These are phyloP conservation scores for Backusella tuberculispora DNA, from an alignment of 192 early-diverging fungal genomes.

Conservation along the genomic window DNA sequence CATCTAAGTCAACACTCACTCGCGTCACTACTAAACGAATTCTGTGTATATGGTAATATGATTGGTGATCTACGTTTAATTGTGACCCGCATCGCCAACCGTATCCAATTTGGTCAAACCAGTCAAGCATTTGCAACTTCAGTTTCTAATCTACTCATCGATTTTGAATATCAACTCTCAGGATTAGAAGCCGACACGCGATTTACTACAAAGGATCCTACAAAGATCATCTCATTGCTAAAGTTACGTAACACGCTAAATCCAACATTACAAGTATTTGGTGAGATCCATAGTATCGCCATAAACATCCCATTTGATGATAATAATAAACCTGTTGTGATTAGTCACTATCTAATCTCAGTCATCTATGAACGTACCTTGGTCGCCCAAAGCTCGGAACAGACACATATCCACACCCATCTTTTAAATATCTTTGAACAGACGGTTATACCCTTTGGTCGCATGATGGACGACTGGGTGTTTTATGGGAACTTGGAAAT, in stretches of 20 bases:
- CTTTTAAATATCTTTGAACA: slow-evolving; percentile 19
- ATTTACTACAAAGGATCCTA: slow-evolving; percentile 9
- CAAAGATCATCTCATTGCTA: slow-evolving; percentile 35
- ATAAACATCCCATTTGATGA: slow-evolving; percentile 1
- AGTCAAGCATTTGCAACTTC: slow-evolving; percentile 45
- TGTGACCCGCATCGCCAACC: slow-evolving; percentile 11
- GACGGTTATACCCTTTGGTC: slow-evolving; percentile 30
- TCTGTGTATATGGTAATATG: slow-evolving; percentile 24
- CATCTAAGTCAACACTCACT: slow-evolving; percentile 24
- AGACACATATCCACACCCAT: background rate
- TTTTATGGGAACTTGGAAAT: slow-evolving; percentile 34
- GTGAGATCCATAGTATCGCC: slow-evolving; percentile 4
- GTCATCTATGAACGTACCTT: slow-evolving; percentile 17
- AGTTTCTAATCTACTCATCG: slow-evolving; percentile 22
- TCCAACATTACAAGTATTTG: slow-evolving; percentile 2
- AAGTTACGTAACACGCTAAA: slow-evolving; percentile 14
- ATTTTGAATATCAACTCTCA: slow-evolving; percentile 37
- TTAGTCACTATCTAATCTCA: slow-evolving; percentile 18
- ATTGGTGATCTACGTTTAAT: slow-evolving; percentile 24
- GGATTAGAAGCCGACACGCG: slow-evolving; percentile 31
- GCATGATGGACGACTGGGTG: slow-evolving; percentile 48
- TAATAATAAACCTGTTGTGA: background rate
- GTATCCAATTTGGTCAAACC: slow-evolving; percentile 45
- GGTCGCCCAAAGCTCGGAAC: slow-evolving; percentile 9
- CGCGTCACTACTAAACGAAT: background rate